Conservation (phyloP, 768 basidiomycete species). For the Cyclocybe cylindracea region DNA sequence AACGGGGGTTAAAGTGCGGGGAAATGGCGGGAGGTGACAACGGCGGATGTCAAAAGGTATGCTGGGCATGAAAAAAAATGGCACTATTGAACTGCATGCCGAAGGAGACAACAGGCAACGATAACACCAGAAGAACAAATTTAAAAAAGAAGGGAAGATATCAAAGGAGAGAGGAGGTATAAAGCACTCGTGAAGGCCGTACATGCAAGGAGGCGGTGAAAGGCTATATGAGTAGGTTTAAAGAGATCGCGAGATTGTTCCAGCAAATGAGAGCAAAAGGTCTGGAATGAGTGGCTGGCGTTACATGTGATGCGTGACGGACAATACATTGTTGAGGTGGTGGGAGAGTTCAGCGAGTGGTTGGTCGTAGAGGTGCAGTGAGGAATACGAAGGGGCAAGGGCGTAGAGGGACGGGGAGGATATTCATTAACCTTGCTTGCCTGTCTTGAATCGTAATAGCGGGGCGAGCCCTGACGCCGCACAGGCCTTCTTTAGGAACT, state of each 20-base stretch:
- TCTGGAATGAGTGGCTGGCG: background rate
- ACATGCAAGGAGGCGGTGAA: slow-evolving; percentile 1
- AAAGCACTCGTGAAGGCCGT: slow-evolving; percentile 4
- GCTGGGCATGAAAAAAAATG: background rate
- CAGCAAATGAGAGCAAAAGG: background rate
- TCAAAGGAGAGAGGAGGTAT: background rate
- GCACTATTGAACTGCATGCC: background rate
- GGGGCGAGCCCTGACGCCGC: slow-evolving; percentile 81
- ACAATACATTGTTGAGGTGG: background rate
- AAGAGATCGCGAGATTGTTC: background rate
- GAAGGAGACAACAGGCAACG: background rate
- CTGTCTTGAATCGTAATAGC: slow-evolving; percentile 74
- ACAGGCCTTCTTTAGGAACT: slow-evolving; percentile 91
- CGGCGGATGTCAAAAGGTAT: background rate
- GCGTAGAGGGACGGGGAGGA: background rate
- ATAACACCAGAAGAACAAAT: slow-evolving; percentile 4
- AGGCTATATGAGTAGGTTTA: slow-evolving; percentile 1
- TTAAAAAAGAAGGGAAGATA: slow-evolving; percentile 1
- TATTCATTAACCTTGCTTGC: slow-evolving; percentile 52
- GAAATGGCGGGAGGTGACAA: background rate
- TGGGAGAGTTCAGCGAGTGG: background rate
- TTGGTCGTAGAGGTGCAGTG: slow-evolving; percentile 2
- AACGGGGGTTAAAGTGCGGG: background rate
- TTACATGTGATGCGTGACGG: slow-evolving; percentile 1
- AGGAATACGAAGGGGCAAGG: background rate